Conservation (phyloP, 2,329 filamentous ascomycete species). For the Venturiaceae sp. region DNA sequence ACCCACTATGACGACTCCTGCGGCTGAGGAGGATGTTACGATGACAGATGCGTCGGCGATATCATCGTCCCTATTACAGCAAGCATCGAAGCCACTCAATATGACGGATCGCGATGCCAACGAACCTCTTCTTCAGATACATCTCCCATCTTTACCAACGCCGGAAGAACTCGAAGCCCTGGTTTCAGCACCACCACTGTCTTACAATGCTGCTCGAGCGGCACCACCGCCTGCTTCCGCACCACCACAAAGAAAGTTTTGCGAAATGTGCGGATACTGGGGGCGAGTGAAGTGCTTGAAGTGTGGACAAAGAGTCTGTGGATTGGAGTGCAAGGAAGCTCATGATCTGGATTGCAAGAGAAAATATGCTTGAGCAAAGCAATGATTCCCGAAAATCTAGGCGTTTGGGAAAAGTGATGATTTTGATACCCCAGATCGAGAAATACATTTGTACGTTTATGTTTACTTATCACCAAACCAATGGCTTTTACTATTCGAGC, state of each 20-base stretch:
- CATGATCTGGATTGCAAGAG: constrained; percentile 38
- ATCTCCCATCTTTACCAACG: constrained; percentile 48
- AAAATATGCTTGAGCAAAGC: background rate
- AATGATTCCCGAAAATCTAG: background rate
- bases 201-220: constrained; percentile 53
- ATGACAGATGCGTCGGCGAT: constrained; percentile 15
- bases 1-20: background rate
- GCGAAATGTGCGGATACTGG: constrained; percentile 77
- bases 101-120: constrained; percentile 9
- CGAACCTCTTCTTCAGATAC: constrained; percentile 49
- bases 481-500: too few species aligned
- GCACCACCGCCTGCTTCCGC: constrained; percentile 25
- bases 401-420: background rate
- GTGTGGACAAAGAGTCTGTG: constrained; percentile 71
- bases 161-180: constrained; percentile 55
- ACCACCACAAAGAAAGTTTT: constrained; percentile 55
- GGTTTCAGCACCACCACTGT: constrained; percentile 54
- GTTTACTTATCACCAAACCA: too few species aligned
- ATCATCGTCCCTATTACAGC: background rate
- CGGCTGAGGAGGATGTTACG: constrained; percentile 1
- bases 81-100: too few species aligned
- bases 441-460: background rate
- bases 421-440: background rate
- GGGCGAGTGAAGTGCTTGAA: constrained; percentile 65
- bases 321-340: constrained; percentile 60